phyloP scores from a whole-genome alignment of 2,329 filamentous ascomycete species.

The Ceratocystis smalleyi region DNA sequence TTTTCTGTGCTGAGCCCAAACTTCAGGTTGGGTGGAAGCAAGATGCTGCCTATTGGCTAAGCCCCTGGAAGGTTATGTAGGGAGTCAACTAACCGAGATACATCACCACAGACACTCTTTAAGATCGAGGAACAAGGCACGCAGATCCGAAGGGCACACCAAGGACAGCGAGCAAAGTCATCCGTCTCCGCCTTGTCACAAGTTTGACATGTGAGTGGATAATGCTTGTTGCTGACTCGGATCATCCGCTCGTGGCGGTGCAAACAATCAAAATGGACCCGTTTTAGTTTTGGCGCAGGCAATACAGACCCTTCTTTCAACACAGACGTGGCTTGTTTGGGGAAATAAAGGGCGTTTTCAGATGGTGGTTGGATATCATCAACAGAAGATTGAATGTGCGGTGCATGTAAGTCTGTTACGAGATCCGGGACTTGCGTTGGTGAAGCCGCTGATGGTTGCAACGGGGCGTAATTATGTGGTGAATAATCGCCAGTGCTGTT shows the following conservation, averaged over 20 bases:
- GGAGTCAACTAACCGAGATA: constrained; percentile 20
- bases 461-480: background rate
- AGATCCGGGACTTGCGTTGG: too few species aligned
- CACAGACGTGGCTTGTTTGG: constrained; percentile 16
- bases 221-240: constrained; percentile 32
- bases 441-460: background rate
- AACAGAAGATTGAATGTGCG: background rate
- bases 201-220: constrained; percentile 38
- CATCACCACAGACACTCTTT: constrained; percentile 28
- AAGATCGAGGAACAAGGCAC: constrained; percentile 31
- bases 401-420: background rate
- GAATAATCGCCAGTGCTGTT: background rate
- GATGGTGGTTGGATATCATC: constrained; percentile 20
- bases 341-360: constrained; percentile 27
- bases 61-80: background rate
- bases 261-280: constrained; percentile 33
- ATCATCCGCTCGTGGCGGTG: constrained; percentile 35
- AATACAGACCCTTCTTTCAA: constrained; percentile 24
- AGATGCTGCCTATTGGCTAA: background rate
- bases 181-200: constrained; percentile 29
- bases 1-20: background rate
- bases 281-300: constrained; percentile 29
- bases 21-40: background rate
- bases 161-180: constrained; percentile 32
- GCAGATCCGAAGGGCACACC: constrained; percentile 39